Conservation (phyloP, 805 yeast genomes). For the Saitoella complicata region DNA sequence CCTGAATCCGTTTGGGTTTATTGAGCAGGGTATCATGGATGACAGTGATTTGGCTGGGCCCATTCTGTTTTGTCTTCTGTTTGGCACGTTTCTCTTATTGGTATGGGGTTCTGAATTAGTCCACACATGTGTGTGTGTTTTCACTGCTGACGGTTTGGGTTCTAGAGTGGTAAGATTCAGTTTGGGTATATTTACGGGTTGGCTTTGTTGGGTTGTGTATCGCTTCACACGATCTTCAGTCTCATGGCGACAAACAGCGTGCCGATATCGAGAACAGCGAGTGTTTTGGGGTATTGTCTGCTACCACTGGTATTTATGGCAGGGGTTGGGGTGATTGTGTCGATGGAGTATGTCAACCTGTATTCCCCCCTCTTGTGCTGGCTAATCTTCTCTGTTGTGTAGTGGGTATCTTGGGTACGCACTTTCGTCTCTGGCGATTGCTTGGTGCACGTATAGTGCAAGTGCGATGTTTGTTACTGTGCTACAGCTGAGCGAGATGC, state of each 20-base stretch:
- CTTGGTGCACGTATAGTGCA: constrained; percentile 94
- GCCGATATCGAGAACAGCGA: constrained; percentile 54
- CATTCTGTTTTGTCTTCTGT: constrained; percentile 65
- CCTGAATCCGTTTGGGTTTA: constrained; percentile 52
- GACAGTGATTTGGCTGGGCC: constrained; percentile 96
- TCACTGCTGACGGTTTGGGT: background rate
- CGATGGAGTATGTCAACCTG: constrained; percentile 33
- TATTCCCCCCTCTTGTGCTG: background rate
- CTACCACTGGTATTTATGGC: constrained; percentile 73
- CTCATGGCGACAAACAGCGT: constrained; percentile 49
- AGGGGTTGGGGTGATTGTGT: constrained; percentile 47
- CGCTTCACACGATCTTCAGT: constrained; percentile 70
- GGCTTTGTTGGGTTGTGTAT: constrained; percentile 75
- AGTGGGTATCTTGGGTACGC: background rate
- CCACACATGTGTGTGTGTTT: too few relatives aligned
- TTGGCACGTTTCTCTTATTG: constrained; percentile 65
- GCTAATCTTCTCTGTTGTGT: background rate
- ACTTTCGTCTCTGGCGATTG: background rate
- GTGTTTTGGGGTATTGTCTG: constrained; percentile 85
- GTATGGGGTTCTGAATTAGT: too few relatives aligned
- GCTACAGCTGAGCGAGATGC: constrained; percentile 64
- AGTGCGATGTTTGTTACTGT: constrained; percentile 85
- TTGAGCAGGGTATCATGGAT: constrained; percentile 60
- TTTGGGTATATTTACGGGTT: constrained; percentile 96
- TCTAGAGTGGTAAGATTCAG: constrained; percentile 68